Base-by-base conservation (phyloP, 179 eudicot genomes). In the Camellia oleifera region DNA sequence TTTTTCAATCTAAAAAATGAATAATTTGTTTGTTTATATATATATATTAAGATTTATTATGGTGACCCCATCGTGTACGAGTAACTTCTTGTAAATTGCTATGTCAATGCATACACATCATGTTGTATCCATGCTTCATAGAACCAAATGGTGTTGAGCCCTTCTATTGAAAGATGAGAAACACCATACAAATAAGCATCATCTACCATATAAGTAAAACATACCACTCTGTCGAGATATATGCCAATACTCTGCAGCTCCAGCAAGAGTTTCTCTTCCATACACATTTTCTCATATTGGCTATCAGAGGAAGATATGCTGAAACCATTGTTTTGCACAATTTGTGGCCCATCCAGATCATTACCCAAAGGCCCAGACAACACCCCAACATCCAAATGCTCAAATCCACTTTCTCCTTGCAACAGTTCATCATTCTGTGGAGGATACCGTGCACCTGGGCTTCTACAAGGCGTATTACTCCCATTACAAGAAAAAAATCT, bases 241-340 rank as follows among this genome's bases (percentile, higher is more conserved):
- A 95, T 77, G 80, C 97, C 99, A 82, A 95, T 76, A 78, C 95
- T 91, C 85, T 92, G 98, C 86, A 95, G 86, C 90, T 95, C 99
- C 70, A 87, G 85, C 82, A 91, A 70, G 62, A 95, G 87, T 82
- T 87, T 94, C 64, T 92, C 97, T 52, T 92, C 92, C 78, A 90
- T 46, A 80, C 81, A 78, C 92, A 90, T 84, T 74, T 90, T 87
- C 69, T 86, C 94, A 88, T 94, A 92, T 79, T 84, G 88, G 63
- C 81, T 86, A 79, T 87, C 91, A 60, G 78, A 82, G 54, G 90
- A 82, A 86, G 93, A 83, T 86, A 81, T 78, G 77, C 82, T 84
- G 64, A 84, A 85, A 82, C 84, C 81, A 70, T 86, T 84, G 68
- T 61, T 53, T 44, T 78, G 81, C 64, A 81, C 72, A 82, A 84